These are phyloP conservation scores for Zygoascus ofunaensis DNA, from an alignment of 805 yeast species.

Conservation along the genomic window DNA sequence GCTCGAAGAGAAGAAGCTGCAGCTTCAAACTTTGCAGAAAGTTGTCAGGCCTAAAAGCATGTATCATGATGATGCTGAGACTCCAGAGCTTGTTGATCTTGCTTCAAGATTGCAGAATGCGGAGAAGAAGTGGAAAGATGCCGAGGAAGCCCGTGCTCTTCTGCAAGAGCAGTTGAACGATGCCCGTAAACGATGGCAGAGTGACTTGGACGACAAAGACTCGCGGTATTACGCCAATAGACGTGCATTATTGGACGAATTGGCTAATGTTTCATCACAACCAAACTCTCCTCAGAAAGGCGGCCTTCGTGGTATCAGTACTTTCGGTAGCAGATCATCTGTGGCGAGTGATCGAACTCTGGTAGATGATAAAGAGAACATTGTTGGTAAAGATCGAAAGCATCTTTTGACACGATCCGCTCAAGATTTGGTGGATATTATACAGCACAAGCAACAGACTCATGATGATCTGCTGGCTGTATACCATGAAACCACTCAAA, in stretches of 20 bases:
- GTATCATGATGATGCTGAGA: constrained; percentile 35
- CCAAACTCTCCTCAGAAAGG: constrained; percentile 14
- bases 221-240: constrained; percentile 16
- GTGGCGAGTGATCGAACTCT: constrained; percentile 6
- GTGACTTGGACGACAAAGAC: constrained; percentile 18
- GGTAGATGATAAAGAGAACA: constrained; percentile 12
- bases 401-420: constrained; percentile 8
- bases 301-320: constrained; percentile 8
- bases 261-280: constrained; percentile 11
- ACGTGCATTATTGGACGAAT: constrained; percentile 17
- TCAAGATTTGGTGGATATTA: constrained; percentile 15
- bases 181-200: constrained; percentile 21
- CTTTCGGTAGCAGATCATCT: constrained; percentile 1
- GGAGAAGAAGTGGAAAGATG: constrained; percentile 22
- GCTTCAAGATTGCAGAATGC: constrained; percentile 24
- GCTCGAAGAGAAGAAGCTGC: constrained; percentile 16
- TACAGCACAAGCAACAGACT: constrained; percentile 12
- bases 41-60: constrained; percentile 15
- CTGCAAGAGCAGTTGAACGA: constrained; percentile 20
- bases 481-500: constrained; percentile 22
- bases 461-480: constrained; percentile 19
- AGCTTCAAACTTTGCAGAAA: constrained; percentile 15
- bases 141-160: constrained; percentile 17
- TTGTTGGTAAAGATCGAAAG: background rate
- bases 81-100: constrained; percentile 37